Evolutionary conservation across 139 green algal genomes (phyloP).

Genomic region (Protoeuglena noctilucae): DNA sequence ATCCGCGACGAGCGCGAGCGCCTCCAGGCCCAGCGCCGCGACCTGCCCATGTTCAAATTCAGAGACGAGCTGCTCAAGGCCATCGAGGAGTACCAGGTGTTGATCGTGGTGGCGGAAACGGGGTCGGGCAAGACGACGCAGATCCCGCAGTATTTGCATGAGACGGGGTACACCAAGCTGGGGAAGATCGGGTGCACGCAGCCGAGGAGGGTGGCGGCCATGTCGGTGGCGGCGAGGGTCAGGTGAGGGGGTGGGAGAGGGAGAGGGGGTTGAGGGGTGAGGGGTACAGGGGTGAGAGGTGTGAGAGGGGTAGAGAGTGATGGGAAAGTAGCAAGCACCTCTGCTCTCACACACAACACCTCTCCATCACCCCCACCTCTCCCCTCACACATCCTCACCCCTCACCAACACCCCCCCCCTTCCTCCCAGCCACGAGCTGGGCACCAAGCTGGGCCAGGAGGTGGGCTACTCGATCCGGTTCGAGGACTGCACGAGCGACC

Average conservation of each 20-base stretch:
- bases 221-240: conserved; percentile 87
- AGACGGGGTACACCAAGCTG: conserved; percentile 78
- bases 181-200: conserved; percentile 84
- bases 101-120: conserved; percentile 94
- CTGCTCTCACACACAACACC: too few relatives aligned
- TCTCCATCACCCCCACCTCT: too few relatives aligned
- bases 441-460: conserved; percentile 78
- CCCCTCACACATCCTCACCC: too few relatives aligned
- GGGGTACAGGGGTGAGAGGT: too few relatives aligned
- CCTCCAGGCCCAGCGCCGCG: conserved; percentile 50
- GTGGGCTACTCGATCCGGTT: conserved; percentile 97
- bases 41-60: conserved; percentile 78
- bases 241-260: too few relatives aligned
- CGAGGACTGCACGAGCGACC: conserved; percentile 93
- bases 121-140: conserved; percentile 85
- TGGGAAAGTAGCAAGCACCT: too few relatives aligned
- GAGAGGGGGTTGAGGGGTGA: too few relatives aligned
- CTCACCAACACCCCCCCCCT: too few relatives aligned
- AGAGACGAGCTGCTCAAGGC: conserved; percentile 48
- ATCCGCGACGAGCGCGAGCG: conserved; percentile 36
- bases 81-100: conserved; percentile 71
- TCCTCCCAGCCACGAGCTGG: conserved; percentile 88
- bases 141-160: conserved; percentile 94
- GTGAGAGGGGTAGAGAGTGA: too few relatives aligned
- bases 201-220: conserved; percentile 83